Conservation (phyloP, 2,329 filamentous ascomycete genomes). For the Mollisia scopiformis region DNA sequence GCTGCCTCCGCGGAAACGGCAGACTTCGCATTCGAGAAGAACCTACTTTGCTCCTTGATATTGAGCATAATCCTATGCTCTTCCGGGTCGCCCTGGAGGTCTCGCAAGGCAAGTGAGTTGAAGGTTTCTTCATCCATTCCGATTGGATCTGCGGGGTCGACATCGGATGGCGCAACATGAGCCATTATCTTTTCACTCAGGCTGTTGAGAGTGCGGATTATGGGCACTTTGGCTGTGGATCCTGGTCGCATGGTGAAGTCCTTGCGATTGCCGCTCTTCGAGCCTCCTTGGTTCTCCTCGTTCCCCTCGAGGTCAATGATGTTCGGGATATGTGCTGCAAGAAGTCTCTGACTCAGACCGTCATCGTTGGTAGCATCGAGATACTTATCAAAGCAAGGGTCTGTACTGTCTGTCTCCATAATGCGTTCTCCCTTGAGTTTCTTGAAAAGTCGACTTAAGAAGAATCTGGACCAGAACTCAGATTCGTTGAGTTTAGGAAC, state of each 20-base stretch:
- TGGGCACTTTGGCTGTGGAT: slow-evolving; percentile 76
- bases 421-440: slow-evolving; percentile 89
- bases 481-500: slow-evolving; percentile 79
- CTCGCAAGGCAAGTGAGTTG: slow-evolving; percentile 74
- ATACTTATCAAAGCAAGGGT: slow-evolving; percentile 85
- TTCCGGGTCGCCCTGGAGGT: slow-evolving; percentile 74
- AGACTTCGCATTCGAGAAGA: slow-evolving; percentile 66
- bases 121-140: slow-evolving; percentile 75
- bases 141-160: slow-evolving; percentile 65
- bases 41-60: slow-evolving; percentile 83
- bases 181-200: slow-evolving; percentile 93
- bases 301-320: slow-evolving; percentile 94
- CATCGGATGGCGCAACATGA: slow-evolving; percentile 79
- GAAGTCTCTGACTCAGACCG: slow-evolving; percentile 54
- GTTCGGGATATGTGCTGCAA: slow-evolving; percentile 73
- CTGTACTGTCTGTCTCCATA: slow-evolving; percentile 73
- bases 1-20: slow-evolving; percentile 42
- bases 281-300: slow-evolving; percentile 89
- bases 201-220: slow-evolving; percentile 86
- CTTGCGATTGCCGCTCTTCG: slow-evolving; percentile 79
- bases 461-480: slow-evolving; percentile 94
- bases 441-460: slow-evolving; percentile 87
- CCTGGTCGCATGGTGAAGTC: slow-evolving; percentile 87
- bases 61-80: slow-evolving; percentile 83
- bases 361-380: slow-evolving; percentile 71